phyloP scores from a whole-genome alignment of 1,284 basidiomycete genomes.

The Melampsora larici-populina region DNA sequence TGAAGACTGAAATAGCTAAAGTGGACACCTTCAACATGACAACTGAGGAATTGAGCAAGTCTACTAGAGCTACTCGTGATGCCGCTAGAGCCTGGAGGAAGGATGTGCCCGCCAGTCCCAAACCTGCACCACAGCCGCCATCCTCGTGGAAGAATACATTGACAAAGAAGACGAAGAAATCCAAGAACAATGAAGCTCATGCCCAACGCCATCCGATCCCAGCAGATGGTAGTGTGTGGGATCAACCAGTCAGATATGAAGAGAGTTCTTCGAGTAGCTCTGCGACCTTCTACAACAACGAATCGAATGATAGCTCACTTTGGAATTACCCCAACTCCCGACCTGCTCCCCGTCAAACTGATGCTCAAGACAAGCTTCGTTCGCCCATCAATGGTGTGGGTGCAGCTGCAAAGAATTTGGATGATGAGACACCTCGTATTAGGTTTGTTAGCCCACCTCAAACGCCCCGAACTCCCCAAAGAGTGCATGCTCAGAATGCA shows the following conservation, averaged over 20 bases:
- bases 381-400: not conserved
- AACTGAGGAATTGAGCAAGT: constrained; percentile 59
- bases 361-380: no score
- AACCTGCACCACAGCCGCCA: not conserved
- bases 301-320: constrained; percentile 12
- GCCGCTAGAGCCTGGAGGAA: constrained; percentile 49
- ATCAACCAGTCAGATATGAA: constrained; percentile 30
- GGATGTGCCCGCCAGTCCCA: constrained; percentile 23
- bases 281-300: not conserved
- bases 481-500: not conserved
- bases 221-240: not conserved
- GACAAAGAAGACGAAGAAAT: constrained; percentile 24
- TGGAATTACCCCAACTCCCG: not conserved
- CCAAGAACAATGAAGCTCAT: not conserved
- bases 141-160: constrained; percentile 20
- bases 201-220: not conserved
- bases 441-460: constrained; percentile 19
- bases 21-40: constrained; percentile 68
- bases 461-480: constrained; percentile 2
- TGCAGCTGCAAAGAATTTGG: not conserved
- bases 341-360: constrained; percentile 10
- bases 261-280: constrained; percentile 24
- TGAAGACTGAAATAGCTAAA: constrained; percentile 62
- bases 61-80: constrained; percentile 53
- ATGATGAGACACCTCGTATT: constrained; percentile 5